Conservation (phyloP, 352 stramenopile genomes). For the Pythium monospermum region DNA sequence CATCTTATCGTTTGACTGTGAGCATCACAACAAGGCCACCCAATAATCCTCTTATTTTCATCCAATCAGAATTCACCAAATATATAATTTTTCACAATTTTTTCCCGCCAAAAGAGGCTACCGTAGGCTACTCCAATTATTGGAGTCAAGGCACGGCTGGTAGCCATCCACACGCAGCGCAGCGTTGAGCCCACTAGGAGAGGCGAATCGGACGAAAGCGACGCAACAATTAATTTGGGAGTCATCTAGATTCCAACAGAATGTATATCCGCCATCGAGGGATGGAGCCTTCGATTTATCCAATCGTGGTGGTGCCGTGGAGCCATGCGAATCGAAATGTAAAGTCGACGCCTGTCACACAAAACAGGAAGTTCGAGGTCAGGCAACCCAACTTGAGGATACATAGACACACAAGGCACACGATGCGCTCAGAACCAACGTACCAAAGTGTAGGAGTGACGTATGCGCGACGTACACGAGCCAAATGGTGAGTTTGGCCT, state of each 20-base stretch:
- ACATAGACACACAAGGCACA: background rate
- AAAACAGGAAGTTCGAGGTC: too few species aligned
- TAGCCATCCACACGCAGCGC: constrained; percentile 65
- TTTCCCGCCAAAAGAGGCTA: constrained; percentile 15
- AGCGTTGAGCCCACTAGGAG: constrained; percentile 41
- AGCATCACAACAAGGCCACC: too few species aligned
- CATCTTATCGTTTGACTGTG: background rate
- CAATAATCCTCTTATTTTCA: background rate
- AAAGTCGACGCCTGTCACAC: background rate
- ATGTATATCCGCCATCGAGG: too few species aligned
- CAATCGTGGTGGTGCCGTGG: too few species aligned
- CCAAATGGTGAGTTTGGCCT: constrained; percentile 12
- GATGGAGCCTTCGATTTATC: too few species aligned
- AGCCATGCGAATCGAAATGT: background rate
- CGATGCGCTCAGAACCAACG: background rate
- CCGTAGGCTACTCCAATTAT: constrained; percentile 51
- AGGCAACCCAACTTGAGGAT: background rate
- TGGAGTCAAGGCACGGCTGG: constrained; percentile 66
- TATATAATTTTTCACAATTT: constrained; percentile 3
- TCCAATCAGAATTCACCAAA: background rate
- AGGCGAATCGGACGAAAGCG: constrained; percentile 51
- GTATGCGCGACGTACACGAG: background rate
- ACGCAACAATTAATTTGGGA: too few species aligned
- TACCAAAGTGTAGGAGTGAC: background rate
- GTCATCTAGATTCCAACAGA: too few species aligned